These are phyloP conservation scores for Marsdenia floribunda DNA, from an alignment of 257 asterid genomes.

Conservation along the genomic window DNA sequence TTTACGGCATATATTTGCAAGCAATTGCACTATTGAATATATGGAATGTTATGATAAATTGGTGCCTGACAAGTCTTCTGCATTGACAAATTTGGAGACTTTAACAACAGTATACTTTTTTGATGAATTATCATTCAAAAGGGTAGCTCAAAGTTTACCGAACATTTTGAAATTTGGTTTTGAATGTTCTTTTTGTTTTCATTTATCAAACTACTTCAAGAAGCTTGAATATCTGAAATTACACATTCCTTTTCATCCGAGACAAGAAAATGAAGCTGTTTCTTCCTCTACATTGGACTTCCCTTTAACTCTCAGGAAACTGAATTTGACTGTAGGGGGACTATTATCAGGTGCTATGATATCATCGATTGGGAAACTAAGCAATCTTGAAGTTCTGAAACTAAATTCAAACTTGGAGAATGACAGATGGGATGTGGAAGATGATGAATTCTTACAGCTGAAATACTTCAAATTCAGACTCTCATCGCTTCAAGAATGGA, in stretches of 20 bases:
- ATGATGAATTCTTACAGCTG: slow-evolving; percentile 1
- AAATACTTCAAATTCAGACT: too few relatives aligned
- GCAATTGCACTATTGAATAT: too few relatives aligned
- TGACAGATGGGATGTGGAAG: slow-evolving; percentile 8
- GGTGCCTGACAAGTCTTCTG: neutral
- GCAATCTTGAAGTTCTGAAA: slow-evolving; percentile 9
- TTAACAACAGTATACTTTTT: neutral
- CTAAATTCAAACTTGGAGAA: neutral
- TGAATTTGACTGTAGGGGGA: neutral
- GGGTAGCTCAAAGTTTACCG: slow-evolving; percentile 5
- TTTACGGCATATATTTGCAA: neutral
- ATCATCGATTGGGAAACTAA: neutral
- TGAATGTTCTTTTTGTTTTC: neutral
- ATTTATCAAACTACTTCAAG: neutral
- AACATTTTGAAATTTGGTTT: neutral
- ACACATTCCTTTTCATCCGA: too few relatives aligned
- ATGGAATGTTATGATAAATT: neutral
- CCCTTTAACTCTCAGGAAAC: neutral
- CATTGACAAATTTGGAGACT: neutral
- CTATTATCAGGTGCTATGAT: slow-evolving; percentile 1
- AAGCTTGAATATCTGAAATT: slow-evolving; percentile 8
- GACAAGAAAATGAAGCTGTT: too few relatives aligned
- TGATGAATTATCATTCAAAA: neutral
- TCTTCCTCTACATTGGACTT: neutral
- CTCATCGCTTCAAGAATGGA: slow-evolving; percentile 7